phyloP scores from a whole-genome alignment of 108 stramenopile species.

The Fragilariopsis cylindrus region DNA sequence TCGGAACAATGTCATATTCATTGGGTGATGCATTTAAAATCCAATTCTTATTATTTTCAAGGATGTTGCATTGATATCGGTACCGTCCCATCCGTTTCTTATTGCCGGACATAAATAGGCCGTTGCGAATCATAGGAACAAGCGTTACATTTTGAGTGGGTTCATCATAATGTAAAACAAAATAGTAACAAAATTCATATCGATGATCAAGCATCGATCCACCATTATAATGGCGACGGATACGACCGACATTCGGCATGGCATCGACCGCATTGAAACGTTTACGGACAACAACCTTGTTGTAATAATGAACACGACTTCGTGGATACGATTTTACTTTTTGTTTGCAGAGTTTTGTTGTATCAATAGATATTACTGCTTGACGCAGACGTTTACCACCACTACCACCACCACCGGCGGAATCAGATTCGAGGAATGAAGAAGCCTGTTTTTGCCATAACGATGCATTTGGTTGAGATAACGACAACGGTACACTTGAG shows the following conservation, averaged over 20 bases:
- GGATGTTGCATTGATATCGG: constrained; percentile 44
- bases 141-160: constrained; percentile 20
- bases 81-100: constrained; percentile 49
- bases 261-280: not conserved
- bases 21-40: constrained; percentile 22
- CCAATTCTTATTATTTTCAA: constrained; percentile 30
- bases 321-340: constrained; percentile 46
- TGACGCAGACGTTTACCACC: too few species aligned
- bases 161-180: constrained; percentile 55
- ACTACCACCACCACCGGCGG: too few species aligned
- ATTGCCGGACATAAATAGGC: constrained; percentile 24
- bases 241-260: not conserved
- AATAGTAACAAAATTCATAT: constrained; percentile 40
- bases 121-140: constrained; percentile 41
- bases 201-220: not conserved
- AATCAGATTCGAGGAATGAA: too few species aligned
- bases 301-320: constrained; percentile 45
- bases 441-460: constrained; percentile 18
- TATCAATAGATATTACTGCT: too few species aligned
- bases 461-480: constrained; percentile 8
- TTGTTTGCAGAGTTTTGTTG: constrained; percentile 30
- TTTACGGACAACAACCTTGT: constrained; percentile 39
- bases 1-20: constrained; percentile 36
- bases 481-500: too few species aligned
- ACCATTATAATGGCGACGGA: not conserved